These are phyloP conservation scores for Murraya paniculata DNA, from an alignment of 345 rosid species.

Conservation along the genomic window DNA sequence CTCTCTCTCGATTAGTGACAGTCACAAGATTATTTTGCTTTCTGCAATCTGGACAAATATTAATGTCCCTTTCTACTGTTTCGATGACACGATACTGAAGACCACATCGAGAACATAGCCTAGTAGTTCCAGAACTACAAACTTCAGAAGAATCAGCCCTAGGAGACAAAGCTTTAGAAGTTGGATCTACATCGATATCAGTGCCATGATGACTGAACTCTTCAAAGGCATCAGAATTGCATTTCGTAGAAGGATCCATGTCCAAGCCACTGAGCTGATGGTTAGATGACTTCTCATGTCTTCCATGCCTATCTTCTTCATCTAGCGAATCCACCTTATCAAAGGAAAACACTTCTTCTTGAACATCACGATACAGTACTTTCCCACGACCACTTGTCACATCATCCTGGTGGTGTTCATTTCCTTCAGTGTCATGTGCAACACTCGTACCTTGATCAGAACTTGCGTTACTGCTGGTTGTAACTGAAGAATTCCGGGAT, in stretches of 20 bases:
- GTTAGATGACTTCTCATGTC: constrained; percentile 37
- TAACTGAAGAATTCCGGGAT: constrained; percentile 66
- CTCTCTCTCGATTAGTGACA: constrained; percentile 29
- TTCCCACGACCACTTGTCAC: constrained; percentile 36
- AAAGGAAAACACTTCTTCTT: constrained; percentile 55
- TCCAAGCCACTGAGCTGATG: constrained; percentile 38
- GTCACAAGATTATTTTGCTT: constrained; percentile 36
- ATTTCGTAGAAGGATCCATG: constrained; percentile 34
- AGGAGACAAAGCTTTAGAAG: constrained; percentile 38
- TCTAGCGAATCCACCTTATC: constrained; percentile 50
- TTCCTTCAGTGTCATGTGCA: constrained; percentile 53
- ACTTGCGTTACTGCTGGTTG: constrained; percentile 64
- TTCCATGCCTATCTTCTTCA: constrained; percentile 36
- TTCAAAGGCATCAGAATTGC: constrained; percentile 38
- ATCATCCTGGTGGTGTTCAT: constrained; percentile 44
- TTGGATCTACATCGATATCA: constrained; percentile 42
- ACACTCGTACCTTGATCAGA: constrained; percentile 56
- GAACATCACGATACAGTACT: constrained; percentile 39
- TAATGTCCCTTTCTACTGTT: constrained; percentile 35
- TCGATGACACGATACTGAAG: constrained; percentile 42
- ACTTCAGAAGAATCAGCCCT: constrained; percentile 41
- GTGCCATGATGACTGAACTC: constrained; percentile 36
- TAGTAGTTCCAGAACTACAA: constrained; percentile 36
- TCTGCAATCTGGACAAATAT: constrained; percentile 73
- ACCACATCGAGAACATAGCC: constrained; percentile 65